Evolutionary conservation across 164 flowering plant genomes (phyloP).

Genomic region (Magnolia kwangsiensis): DNA sequence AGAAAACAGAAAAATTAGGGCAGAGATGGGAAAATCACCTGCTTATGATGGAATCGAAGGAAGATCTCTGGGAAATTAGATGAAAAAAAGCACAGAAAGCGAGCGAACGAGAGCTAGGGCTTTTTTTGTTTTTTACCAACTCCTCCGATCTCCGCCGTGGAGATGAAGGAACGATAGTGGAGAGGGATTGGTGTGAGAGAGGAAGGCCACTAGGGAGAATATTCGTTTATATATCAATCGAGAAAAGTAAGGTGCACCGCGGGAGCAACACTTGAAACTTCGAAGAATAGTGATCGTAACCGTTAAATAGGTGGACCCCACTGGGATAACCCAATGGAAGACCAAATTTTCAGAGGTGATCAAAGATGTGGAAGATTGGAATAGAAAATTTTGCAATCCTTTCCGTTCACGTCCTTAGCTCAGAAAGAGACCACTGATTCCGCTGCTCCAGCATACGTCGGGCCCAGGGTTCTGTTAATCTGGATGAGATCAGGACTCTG

Average conservation of each 20-base stretch:
- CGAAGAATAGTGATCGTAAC: not conserved
- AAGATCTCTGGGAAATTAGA: not conserved
- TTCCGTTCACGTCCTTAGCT: not conserved
- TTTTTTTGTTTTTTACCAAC: constrained; percentile 4
- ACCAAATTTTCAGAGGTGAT: not conserved
- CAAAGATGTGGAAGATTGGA: not conserved
- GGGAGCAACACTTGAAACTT: not conserved
- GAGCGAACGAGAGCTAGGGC: constrained; percentile 6
- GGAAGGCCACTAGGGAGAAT: not conserved
- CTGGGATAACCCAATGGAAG: not conserved
- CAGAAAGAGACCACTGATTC: too few relatives aligned
- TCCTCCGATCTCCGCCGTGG: constrained; percentile 15
- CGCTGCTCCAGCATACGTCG: too few relatives aligned
- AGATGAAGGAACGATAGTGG: constrained; percentile 5
- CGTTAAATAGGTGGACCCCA: not conserved
- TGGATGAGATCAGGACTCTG: not conserved
- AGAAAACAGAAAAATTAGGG: not conserved
- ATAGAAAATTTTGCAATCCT: not conserved
- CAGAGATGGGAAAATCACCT: not conserved
- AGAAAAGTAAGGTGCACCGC: not conserved
- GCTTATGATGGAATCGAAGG: not conserved
- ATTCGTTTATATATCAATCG: not conserved
- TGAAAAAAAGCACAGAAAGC: not conserved
- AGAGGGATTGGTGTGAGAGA: not conserved
- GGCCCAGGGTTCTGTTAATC: not conserved